Percentiles rank a stretch among this genome's conserved stretches.
Conservation (phyloP, 768 basidiomycete species). For the Panaeolus papilionaceus region DNA sequence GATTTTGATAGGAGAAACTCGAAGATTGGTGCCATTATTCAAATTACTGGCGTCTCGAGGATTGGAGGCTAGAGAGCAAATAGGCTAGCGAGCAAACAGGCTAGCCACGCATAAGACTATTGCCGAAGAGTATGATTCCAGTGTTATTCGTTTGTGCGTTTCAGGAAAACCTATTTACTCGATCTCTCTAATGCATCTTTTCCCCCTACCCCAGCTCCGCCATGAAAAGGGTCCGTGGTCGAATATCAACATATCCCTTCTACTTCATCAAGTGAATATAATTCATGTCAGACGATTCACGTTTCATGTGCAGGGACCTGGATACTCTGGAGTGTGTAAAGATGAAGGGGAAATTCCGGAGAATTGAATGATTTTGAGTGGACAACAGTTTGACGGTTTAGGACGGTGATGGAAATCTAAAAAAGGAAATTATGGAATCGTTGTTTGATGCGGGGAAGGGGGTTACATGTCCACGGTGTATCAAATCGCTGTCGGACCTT, state of each 20-base stretch:
- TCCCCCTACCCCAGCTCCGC: not conserved
- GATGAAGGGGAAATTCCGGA: slow-evolving; percentile 10
- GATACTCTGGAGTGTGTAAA: not conserved
- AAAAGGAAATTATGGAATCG: not conserved
- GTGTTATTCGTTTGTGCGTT: not conserved
- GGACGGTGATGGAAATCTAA: not conserved
- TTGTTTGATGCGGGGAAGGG: slow-evolving; percentile 5
- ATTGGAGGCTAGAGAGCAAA: not conserved
- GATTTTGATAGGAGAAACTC: not conserved
- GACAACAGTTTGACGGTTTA: not conserved
- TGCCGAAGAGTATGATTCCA: not conserved
- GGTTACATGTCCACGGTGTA: not conserved
- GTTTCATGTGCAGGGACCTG: not conserved
- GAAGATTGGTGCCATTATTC: not conserved
- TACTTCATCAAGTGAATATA: not conserved
- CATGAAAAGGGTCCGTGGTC: not conserved
- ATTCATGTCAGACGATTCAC: not conserved
- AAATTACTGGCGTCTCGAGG: not conserved
- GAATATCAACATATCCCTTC: not conserved
- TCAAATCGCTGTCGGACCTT: slow-evolving; percentile 1
- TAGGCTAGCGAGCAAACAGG: not conserved
- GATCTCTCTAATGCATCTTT: not conserved
- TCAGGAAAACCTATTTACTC: not conserved
- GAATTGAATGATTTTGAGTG: slow-evolving; percentile 10
- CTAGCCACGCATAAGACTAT: not conserved